Conservation (phyloP, 768 basidiomycete genomes). For the Suillus americanus region DNA sequence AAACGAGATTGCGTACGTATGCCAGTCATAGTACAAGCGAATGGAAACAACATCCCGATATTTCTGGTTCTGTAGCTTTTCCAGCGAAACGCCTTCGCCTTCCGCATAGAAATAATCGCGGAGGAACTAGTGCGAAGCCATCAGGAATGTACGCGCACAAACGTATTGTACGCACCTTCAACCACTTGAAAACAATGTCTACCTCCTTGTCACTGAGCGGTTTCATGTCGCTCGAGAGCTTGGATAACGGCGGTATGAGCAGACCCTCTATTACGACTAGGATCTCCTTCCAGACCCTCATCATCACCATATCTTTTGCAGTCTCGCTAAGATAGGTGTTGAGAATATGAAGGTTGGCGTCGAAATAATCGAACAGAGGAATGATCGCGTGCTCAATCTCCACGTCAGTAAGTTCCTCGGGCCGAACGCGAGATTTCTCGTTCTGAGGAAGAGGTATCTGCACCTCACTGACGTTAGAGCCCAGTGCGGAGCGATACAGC, state of each 20-base stretch:
- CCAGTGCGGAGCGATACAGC: conserved; percentile 78
- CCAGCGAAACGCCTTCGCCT: conserved; percentile 87
- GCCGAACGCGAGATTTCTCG: conserved; percentile 77
- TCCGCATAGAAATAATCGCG: conserved; percentile 93
- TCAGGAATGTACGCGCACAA: neutral
- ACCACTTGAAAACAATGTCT: conserved; percentile 98
- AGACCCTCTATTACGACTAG: conserved; percentile 81
- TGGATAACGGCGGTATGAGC: conserved; percentile 88
- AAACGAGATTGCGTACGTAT: conserved; percentile 57
- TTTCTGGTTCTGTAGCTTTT: conserved; percentile 88
- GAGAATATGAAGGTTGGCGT: conserved; percentile 86
- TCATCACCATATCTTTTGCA: conserved; percentile 91
- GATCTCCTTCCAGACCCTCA: conserved; percentile 95
- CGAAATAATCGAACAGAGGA: conserved; percentile 94
- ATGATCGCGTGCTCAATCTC: conserved; percentile 93
- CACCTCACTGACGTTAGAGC: conserved; percentile 64
- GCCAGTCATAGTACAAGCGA: conserved; percentile 95
- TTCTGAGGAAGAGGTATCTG: conserved; percentile 72
- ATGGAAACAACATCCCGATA: conserved; percentile 90
- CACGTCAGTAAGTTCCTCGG: conserved; percentile 84
- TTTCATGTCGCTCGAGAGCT: conserved; percentile 85
- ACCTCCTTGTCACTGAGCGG: conserved; percentile 94
- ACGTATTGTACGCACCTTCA: conserved; percentile 62
- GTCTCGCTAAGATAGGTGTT: conserved; percentile 84
- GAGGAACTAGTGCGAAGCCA: conserved; percentile 62